These are phyloP conservation scores for Botrytis byssoidea DNA, from an alignment of 2,329 filamentous ascomycete species.

Conservation along the genomic window DNA sequence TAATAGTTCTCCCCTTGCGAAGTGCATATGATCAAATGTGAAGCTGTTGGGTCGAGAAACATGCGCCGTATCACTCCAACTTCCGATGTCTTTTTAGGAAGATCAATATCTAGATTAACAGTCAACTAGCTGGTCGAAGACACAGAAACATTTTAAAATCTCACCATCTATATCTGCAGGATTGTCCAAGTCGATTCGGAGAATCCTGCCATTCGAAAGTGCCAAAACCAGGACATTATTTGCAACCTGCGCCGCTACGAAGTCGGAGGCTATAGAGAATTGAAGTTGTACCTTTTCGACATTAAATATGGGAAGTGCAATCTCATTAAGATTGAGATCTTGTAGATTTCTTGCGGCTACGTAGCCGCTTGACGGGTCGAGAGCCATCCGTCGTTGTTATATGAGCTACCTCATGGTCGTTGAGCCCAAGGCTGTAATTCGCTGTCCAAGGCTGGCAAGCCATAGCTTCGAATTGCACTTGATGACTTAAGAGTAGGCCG, in stretches of 20 bases:
- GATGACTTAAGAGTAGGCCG: neutral
- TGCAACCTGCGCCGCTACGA: constrained; percentile 92
- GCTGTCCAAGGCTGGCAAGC: constrained; percentile 30
- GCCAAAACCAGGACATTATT: constrained; percentile 96
- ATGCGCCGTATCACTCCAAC: constrained; percentile 90
- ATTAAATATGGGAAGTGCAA: constrained; percentile 83
- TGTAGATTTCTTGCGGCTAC: constrained; percentile 61
- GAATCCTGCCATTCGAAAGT: constrained; percentile 84
- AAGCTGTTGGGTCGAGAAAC: constrained; percentile 96
- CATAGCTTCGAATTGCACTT: constrained; percentile 22
- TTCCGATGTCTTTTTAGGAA: constrained; percentile 89
- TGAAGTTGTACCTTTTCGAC: constrained; percentile 89
- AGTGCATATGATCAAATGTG: constrained; percentile 88
- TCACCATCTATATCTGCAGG: constrained; percentile 90
- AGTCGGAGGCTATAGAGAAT: constrained; percentile 92
- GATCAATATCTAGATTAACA: constrained; percentile 75
- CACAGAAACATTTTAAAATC: constrained; percentile 28
- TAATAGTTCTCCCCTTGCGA: constrained; percentile 96
- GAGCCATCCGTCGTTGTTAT: constrained; percentile 56
- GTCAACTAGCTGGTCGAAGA: constrained; percentile 14
- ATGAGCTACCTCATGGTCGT: constrained; percentile 35
- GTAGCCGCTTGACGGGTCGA: constrained; percentile 71
- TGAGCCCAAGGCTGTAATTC: constrained; percentile 32
- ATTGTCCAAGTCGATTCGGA: constrained; percentile 90
- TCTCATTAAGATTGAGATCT: constrained; percentile 58